Conservation (phyloP, 2,329 filamentous ascomycete species). For the Zymoseptoria pseudotritici region DNA sequence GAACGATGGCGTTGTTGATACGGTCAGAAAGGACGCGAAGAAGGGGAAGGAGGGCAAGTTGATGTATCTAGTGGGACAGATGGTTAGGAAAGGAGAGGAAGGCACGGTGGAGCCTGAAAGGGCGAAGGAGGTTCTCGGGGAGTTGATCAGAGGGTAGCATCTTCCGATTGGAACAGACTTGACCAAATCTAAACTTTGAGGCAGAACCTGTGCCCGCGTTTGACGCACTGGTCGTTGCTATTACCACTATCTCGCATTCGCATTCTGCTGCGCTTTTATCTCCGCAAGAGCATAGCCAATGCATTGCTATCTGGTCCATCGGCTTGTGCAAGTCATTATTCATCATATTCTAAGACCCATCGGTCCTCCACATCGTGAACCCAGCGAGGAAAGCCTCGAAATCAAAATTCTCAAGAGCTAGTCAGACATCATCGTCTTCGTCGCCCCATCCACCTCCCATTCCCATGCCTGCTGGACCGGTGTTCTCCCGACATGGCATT, state of each 20-base stretch:
- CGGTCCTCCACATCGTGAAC: background rate
- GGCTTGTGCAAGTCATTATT: background rate
- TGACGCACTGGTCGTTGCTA: background rate
- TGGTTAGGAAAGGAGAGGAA: constrained; percentile 55
- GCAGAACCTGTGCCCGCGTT: background rate
- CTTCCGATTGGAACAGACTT: background rate
- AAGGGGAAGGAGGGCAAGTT: constrained; percentile 58
- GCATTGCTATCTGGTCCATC: background rate
- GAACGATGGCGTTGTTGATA: constrained; percentile 51
- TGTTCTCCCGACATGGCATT: constrained; percentile 32
- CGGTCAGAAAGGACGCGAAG: constrained; percentile 53
- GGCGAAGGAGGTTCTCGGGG: constrained; percentile 47
- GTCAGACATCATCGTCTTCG: constrained; percentile 9
- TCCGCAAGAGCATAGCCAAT: background rate
- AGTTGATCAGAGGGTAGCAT: background rate
- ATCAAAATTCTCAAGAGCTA: background rate
- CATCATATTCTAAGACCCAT: background rate
- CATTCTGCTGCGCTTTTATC: background rate
- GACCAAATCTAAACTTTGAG: background rate
- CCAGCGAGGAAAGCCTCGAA: background rate
- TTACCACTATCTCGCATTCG: background rate
- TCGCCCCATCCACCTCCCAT: constrained; percentile 14
- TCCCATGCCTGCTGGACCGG: constrained; percentile 3
- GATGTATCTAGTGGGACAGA: constrained; percentile 61
- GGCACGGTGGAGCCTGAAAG: constrained; percentile 55